A percentile compares a stretch with the other conserved stretches of the same genome.
Conservation (phyloP, 306 rosid genomes). For the Phaseolus lunatus region DNA sequence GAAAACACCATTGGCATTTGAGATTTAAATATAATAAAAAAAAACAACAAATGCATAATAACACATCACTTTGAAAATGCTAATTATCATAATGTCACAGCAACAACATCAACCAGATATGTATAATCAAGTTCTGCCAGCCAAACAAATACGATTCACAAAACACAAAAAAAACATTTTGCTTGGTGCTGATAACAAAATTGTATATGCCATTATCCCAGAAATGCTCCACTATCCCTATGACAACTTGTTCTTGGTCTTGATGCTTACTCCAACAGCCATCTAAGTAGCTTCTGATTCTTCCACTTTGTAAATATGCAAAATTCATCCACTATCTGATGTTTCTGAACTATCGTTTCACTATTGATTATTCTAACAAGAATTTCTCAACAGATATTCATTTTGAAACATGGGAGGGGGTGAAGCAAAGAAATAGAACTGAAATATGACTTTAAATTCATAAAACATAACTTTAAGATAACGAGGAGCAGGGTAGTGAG, state of each 20-base stretch:
- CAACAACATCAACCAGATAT: constrained; percentile 11
- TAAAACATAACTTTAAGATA: constrained; percentile 25
- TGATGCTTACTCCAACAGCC: constrained; percentile 4
- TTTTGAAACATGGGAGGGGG: background rate
- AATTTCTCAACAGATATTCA: constrained; percentile 26
- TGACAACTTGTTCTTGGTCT: constrained; percentile 7
- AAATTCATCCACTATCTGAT: constrained; percentile 2
- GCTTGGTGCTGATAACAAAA: background rate
- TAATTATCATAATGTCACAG: constrained; percentile 23
- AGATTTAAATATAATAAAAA: constrained; percentile 19
- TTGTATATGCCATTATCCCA: background rate
- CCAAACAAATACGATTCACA: background rate
- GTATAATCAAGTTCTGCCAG: constrained; percentile 12
- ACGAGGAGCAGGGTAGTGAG: constrained; percentile 24
- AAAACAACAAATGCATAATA: background rate
- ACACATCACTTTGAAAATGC: constrained; percentile 18
- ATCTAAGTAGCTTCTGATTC: background rate
- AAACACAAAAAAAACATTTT: constrained; percentile 3
- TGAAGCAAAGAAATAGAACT: background rate
- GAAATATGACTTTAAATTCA: constrained; percentile 25
- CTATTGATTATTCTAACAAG: background rate
- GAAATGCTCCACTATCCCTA: constrained; percentile 9
- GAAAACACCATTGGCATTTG: constrained; percentile 21
- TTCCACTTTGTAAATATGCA: background rate
- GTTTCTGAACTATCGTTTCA: constrained; percentile 14